Percentiles rank a stretch among this genome's conserved stretches.
These are phyloP conservation scores for Sextonia rubra DNA, from an alignment of 164 flowering plant genomes.

Conservation along the genomic window DNA sequence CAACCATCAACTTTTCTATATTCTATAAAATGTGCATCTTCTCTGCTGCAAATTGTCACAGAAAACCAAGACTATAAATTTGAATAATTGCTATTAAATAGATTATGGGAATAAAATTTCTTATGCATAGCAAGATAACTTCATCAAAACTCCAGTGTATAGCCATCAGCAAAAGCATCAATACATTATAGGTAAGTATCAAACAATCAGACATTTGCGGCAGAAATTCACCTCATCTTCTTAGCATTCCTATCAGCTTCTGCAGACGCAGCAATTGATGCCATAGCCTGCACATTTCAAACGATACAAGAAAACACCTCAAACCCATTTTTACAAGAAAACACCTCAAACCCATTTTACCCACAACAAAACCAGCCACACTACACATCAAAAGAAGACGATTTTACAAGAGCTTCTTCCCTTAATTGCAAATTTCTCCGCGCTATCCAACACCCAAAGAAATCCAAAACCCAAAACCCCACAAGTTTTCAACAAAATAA, in stretches of 20 bases:
- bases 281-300: slow-evolving; percentile 74
- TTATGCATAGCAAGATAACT: no score
- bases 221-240: slow-evolving; percentile 56
- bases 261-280: slow-evolving; percentile 80
- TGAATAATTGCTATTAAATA: background rate
- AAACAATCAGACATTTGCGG: background rate
- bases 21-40: no score
- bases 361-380: background rate
- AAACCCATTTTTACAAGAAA: no score
- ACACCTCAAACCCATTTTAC: background rate
- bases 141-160: no score
- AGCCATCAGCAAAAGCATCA: background rate
- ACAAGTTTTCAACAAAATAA: background rate
- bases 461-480: background rate
- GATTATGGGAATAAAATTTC: background rate
- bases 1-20: no score
- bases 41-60: no score
- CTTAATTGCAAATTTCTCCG: background rate
- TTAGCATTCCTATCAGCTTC: slow-evolving; percentile 88
- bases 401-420: background rate
- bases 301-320: background rate
- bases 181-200: no score
- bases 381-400: background rate
- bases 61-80: no score
- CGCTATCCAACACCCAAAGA: background rate